Evolutionary conservation across 2,329 filamentous ascomycete genomes (phyloP).

Genomic region (Incumbomyces lentus): DNA sequence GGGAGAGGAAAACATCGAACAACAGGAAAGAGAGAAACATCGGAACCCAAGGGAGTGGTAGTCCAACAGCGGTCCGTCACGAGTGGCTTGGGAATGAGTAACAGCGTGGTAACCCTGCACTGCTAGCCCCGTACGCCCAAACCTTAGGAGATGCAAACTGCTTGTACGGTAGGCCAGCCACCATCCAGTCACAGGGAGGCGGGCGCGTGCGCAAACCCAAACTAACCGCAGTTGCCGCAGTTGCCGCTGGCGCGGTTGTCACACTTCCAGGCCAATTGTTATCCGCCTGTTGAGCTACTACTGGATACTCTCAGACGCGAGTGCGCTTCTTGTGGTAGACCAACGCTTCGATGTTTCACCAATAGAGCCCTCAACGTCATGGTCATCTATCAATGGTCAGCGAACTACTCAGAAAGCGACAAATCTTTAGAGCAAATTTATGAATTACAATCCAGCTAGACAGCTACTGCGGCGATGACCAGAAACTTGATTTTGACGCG

Average conservation of each 20-base stretch:
- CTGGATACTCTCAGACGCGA: neutral
- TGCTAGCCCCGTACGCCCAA: neutral
- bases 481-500: neutral
- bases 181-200: neutral
- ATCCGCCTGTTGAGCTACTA: neutral
- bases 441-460: neutral
- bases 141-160: neutral
- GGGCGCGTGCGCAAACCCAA: neutral
- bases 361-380: too few relatives aligned
- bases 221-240: neutral
- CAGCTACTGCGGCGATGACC: neutral
- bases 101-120: neutral
- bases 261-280: neutral
- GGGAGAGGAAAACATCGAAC: neutral
- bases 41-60: conserved; percentile 1
- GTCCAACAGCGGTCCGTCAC: conserved; percentile 2
- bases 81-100: neutral
- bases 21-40: neutral
- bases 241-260: neutral
- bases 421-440: neutral
- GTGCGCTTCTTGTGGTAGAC: neutral
- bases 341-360: too few relatives aligned
- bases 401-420: neutral
- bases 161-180: neutral
- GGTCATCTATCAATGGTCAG: too few relatives aligned